Conservation (phyloP, 176 grass and related monocot genomes). For the Musa schizocarpa region DNA sequence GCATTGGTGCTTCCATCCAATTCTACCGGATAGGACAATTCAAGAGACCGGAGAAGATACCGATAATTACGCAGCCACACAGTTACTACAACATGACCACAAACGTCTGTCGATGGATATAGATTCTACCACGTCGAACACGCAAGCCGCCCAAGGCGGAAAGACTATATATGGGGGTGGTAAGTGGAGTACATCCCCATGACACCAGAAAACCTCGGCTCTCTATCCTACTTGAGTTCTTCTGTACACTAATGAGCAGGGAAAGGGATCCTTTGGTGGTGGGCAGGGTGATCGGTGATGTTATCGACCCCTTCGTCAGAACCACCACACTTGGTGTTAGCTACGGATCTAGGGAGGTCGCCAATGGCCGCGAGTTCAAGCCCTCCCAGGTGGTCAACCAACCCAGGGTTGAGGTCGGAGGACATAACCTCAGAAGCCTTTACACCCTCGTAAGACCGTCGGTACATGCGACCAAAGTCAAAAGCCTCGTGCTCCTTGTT, state of each 20-base stretch:
- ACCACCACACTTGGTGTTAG: conserved; percentile 37
- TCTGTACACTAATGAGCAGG: conserved; percentile 27
- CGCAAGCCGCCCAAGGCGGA: neutral
- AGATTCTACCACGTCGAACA: no score
- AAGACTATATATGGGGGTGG: neutral
- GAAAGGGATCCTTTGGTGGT: conserved; percentile 59
- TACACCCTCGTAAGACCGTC: conserved; percentile 62
- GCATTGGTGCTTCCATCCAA: no score
- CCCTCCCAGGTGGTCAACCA: conserved; percentile 60
- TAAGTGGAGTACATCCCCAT: neutral
- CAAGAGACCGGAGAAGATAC: no score
- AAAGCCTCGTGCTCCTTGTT: no score
- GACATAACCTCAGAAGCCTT: conserved; percentile 63
- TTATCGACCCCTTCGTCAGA: conserved; percentile 59
- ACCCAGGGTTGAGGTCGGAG: conserved; percentile 77
- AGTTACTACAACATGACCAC: no score
- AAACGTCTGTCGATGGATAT: no score
- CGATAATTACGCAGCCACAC: no score
- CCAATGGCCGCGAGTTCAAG: conserved; percentile 72
- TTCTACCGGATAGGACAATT: no score
- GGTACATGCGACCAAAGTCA: no score
- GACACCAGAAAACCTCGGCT: neutral
- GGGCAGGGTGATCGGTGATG: conserved; percentile 81
- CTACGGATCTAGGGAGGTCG: conserved; percentile 34
- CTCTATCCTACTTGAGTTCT: no score